Percentiles rank a stretch among this genome's conserved stretches.
phyloP scores from a whole-genome alignment of 306 rosid genomes.

The Luffa acutangula region DNA sequence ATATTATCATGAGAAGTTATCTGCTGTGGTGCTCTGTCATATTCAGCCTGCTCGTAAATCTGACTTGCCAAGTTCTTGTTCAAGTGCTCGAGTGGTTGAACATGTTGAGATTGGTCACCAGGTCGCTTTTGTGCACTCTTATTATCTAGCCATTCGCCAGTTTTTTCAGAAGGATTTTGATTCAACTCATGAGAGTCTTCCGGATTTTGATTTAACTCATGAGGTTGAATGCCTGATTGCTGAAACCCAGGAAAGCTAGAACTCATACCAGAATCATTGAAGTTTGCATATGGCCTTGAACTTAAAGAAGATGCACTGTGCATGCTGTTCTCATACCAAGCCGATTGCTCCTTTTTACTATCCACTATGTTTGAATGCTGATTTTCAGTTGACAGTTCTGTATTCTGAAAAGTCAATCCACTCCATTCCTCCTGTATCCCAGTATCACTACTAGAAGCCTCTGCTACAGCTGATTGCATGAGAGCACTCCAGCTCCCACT shows the following conservation, averaged over 20 bases:
- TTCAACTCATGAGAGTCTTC: slow-evolving; percentile 30
- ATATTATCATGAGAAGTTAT: slow-evolving; percentile 16
- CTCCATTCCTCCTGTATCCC: slow-evolving; percentile 56
- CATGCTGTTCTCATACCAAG: slow-evolving; percentile 39
- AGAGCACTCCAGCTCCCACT: slow-evolving; percentile 62
- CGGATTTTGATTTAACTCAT: slow-evolving; percentile 25
- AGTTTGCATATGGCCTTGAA: slow-evolving; percentile 26
- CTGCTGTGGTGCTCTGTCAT: slow-evolving; percentile 22
- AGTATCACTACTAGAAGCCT: slow-evolving; percentile 56
- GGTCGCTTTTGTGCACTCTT: slow-evolving; percentile 19
- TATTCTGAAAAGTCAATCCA: slow-evolving; percentile 51
- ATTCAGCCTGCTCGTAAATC: slow-evolving; percentile 22
- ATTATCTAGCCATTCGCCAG: slow-evolving; percentile 25
- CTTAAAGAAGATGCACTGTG: slow-evolving; percentile 33
- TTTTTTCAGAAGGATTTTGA: slow-evolving; percentile 22
- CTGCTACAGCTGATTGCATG: slow-evolving; percentile 60
- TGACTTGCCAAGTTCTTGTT: slow-evolving; percentile 24
- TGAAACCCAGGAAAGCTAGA: slow-evolving; percentile 42
- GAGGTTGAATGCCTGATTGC: slow-evolving; percentile 27
- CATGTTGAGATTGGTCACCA: slow-evolving; percentile 16
- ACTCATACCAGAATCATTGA: slow-evolving; percentile 30
- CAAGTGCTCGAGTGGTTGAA: slow-evolving; percentile 20
- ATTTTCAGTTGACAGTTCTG: slow-evolving; percentile 38
- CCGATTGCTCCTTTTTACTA: slow-evolving; percentile 35
- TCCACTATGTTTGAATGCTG: slow-evolving; percentile 38